A percentile compares a stretch with the other conserved stretches of the same genome.
These are phyloP conservation scores for Alternaria conjuncta DNA, from an alignment of 2,329 filamentous ascomycete species.

Conservation along the genomic window DNA sequence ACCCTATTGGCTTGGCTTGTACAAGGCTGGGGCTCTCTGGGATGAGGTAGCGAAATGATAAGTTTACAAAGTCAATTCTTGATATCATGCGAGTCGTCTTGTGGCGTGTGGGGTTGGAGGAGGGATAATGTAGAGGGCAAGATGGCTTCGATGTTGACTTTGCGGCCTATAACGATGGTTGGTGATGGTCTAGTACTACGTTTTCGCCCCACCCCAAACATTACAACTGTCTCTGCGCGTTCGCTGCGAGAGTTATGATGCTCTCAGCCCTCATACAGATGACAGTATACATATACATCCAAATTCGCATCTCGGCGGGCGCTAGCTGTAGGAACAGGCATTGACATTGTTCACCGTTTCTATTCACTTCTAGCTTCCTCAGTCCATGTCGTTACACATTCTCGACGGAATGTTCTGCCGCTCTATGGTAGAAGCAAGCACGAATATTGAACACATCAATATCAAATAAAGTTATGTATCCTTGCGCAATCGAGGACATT, in stretches of 20 bases:
- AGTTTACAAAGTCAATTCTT: constrained; percentile 7
- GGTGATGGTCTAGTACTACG: not conserved
- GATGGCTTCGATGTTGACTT: not conserved
- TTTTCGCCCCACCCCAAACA: not conserved
- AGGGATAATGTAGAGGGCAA: not conserved
- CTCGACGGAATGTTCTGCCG: not conserved
- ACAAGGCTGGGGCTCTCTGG: constrained; percentile 3
- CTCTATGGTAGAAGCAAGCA: not conserved
- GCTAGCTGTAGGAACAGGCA: not conserved
- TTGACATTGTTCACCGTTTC: not conserved
- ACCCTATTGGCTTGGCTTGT: not conserved
- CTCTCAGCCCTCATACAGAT: not conserved
- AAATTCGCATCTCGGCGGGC: not conserved
- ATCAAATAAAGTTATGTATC: not conserved
- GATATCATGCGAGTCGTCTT: not conserved
- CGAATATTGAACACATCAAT: not conserved
- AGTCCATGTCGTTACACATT: not conserved
- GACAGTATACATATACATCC: not conserved
- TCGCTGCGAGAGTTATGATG: not conserved
- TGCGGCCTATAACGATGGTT: not conserved
- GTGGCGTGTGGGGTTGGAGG: not conserved
- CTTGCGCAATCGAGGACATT: not conserved
- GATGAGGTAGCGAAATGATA: constrained; percentile 10
- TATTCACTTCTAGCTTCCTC: not conserved
- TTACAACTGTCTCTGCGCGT: not conserved